Evolutionary conservation across 176 grass and related monocot genomes (phyloP), one percentile per base, ranked within the genome.

Genomic region (Zizania latifolia): DNA sequence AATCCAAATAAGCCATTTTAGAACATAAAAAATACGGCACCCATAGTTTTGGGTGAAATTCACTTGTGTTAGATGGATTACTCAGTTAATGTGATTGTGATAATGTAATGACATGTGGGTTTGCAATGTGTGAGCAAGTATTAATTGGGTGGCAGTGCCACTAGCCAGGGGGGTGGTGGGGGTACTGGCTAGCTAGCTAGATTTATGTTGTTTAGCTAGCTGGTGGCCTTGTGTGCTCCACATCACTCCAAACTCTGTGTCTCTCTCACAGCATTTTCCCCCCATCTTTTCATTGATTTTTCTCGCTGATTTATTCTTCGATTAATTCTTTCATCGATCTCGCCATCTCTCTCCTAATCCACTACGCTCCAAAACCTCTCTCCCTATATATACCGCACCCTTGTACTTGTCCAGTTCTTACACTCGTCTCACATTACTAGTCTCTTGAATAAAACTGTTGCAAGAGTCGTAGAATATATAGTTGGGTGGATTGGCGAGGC

Each of bases 141-240:
- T 81, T 86, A 70, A 71, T 82, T 70, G 72, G 65, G 72, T 70
- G 57, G 36, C 84, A 71, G 78, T 76, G 57, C 44, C 71, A 46
- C 77, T 85, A 73, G 62, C 22, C 9, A 48, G 6, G 13, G 15
- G 15, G 3, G 11, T 16, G 36, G 27, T 53, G 7, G 7, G n/a
- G 48, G 38, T 40, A 31, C 38, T 11, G 10, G 22, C 17, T 24
- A 64, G 16, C 46, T 30, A 59, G 32, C 80, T 31, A 60, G 73
- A 82, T 82, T 72, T 87, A 73, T 66, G 30, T 30, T 71, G 79
- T 22, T 58, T 55, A 74, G 56, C 62, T 70, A 74, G 56, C 55
- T 70, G 71, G 78, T 78, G 79, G 86, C 69, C 80, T 79, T 45
- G 43, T 54, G 51, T 55, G 54, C 75, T 79, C 86, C 80, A 88